These are phyloP conservation scores for Symbiodinium pilosum DNA, from an alignment of 73 alveolate species.

Conservation along the genomic window DNA sequence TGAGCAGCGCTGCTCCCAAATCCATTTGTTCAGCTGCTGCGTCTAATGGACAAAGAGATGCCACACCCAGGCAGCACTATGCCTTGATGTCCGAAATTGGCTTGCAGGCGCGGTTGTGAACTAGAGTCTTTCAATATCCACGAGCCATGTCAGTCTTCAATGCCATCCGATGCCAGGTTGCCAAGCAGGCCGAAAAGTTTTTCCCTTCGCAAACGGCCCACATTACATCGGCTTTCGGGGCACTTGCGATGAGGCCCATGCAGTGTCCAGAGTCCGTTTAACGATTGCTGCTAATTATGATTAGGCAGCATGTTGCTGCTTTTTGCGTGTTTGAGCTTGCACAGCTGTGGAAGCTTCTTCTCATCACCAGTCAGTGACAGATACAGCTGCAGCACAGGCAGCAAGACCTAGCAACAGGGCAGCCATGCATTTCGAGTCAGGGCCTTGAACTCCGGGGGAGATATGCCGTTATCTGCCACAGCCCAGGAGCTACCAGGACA, in stretches of 20 bases:
- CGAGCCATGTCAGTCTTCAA: too few relatives aligned
- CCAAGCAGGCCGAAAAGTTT: background rate
- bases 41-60: background rate
- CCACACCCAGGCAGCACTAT: background rate
- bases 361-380: too few relatives aligned
- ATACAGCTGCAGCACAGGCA: slow-evolving; percentile 4
- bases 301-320: too few relatives aligned
- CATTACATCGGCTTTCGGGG: slow-evolving; percentile 65
- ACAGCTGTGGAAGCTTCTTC: too few relatives aligned
- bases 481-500: background rate
- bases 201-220: slow-evolving; percentile 66
- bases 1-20: background rate
- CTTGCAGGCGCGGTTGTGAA: slow-evolving; percentile 30
- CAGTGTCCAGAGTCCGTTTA: too few relatives aligned
- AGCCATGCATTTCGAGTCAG: slow-evolving; percentile 22
- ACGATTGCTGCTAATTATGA: too few relatives aligned
- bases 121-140: too few relatives aligned
- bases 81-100: slow-evolving; percentile 65
- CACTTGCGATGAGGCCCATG: background rate
- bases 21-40: background rate
- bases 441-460: background rate
- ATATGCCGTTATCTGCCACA: background rate
- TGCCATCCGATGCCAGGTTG: background rate
- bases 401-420: background rate
- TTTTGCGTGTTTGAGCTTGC: too few relatives aligned